A percentile compares a stretch with the other conserved stretches of the same genome.
Evolutionary conservation across 345 rosid genomes (phyloP).

Genomic region (Arabidopsis arenosa): DNA sequence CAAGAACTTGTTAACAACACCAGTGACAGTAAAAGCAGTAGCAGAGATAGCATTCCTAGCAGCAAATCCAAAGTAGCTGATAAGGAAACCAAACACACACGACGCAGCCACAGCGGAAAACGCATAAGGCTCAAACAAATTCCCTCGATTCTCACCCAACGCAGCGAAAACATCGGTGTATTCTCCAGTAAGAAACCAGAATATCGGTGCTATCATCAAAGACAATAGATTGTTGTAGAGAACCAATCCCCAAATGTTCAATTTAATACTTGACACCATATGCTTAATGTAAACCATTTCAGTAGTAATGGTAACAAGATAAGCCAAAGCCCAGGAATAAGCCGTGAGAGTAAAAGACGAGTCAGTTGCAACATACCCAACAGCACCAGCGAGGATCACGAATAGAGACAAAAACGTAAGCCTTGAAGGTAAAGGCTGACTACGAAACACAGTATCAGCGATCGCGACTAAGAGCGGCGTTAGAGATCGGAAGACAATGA

Average conservation of each 20-base stretch:
- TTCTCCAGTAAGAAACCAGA: constrained; percentile 91
- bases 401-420: constrained; percentile 71
- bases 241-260: constrained; percentile 98
- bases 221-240: constrained; percentile 87
- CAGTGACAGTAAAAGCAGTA: constrained; percentile 95
- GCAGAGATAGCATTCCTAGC: constrained; percentile 94
- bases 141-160: constrained; percentile 54
- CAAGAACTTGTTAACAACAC: constrained; percentile 96
- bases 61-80: constrained; percentile 96
- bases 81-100: constrained; percentile 87
- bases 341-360: constrained; percentile 87
- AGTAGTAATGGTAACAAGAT: constrained; percentile 82
- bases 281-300: constrained; percentile 99
- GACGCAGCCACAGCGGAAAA: constrained; percentile 80
- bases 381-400: constrained; percentile 82
- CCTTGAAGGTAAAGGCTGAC: constrained; percentile 83
- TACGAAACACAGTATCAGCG: constrained; percentile 82
- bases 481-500: constrained; percentile 89
- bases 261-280: constrained; percentile 88
- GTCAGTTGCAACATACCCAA: constrained; percentile 94
- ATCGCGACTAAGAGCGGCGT: constrained; percentile 94
- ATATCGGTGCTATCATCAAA: constrained; percentile 86
- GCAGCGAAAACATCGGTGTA: constrained; percentile 68
- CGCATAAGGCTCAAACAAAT: constrained; percentile 64
- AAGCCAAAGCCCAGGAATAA: constrained; percentile 92